phyloP scores from a whole-genome alignment of 768 basidiomycete species.

The Podaxis sp. region DNA sequence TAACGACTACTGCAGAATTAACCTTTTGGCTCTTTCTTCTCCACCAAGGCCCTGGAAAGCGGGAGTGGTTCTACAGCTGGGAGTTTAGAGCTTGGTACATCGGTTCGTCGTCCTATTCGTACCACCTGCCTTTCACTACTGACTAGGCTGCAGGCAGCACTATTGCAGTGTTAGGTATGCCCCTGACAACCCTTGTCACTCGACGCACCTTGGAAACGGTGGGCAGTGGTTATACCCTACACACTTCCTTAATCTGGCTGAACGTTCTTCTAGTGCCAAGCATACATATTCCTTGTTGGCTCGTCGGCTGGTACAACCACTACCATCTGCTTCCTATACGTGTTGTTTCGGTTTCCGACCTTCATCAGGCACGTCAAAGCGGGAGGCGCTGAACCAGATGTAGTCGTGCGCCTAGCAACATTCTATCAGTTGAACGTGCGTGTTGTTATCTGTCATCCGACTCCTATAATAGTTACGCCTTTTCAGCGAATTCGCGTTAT shows the following conservation, averaged over 20 bases:
- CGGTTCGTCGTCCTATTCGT: constrained; percentile 38
- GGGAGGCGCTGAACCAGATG: constrained; percentile 71
- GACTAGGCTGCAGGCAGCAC: constrained; percentile 50
- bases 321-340: constrained; percentile 68
- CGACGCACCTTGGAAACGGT: constrained; percentile 61
- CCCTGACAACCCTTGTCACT: constrained; percentile 60
- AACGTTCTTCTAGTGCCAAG: constrained; percentile 48
- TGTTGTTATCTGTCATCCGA: neutral
- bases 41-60: constrained; percentile 68
- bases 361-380: constrained; percentile 71
- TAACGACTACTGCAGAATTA: constrained; percentile 46
- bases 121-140: neutral
- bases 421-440: constrained; percentile 81
- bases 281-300: constrained; percentile 77
- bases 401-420: constrained; percentile 69
- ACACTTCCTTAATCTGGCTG: constrained; percentile 5
- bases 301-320: constrained; percentile 63
- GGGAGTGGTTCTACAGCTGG: constrained; percentile 78
- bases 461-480: constrained; percentile 6
- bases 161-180: constrained; percentile 67
- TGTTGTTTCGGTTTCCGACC: constrained; percentile 64
- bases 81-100: constrained; percentile 74
- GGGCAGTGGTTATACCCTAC: constrained; percentile 15
- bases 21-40: constrained; percentile 83
- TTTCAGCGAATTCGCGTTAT: constrained; percentile 63